Conservation (phyloP, 2,329 filamentous ascomycete species). For the Colletotrichum liaoningense region DNA sequence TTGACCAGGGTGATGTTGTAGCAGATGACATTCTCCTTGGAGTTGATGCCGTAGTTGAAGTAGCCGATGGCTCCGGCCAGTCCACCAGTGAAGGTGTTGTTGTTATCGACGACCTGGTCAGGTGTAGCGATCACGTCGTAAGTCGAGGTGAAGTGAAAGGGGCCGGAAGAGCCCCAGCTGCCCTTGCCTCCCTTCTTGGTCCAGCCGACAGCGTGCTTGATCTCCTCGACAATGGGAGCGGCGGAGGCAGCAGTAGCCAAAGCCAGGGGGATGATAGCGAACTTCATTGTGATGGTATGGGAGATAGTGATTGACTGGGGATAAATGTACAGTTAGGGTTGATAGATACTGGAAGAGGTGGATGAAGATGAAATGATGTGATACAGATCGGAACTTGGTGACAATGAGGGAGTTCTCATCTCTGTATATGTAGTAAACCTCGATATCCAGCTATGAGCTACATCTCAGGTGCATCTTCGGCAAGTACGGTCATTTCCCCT, state of each 20-base stretch:
- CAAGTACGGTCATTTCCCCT: not conserved
- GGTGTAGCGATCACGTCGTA: constrained; percentile 60
- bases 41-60: constrained; percentile 66
- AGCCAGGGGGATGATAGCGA: constrained; percentile 3
- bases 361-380: not conserved
- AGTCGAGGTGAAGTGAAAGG: constrained; percentile 59
- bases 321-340: not conserved
- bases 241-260: constrained; percentile 19
- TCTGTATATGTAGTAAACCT: not conserved
- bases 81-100: constrained; percentile 51
- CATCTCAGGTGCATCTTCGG: not conserved
- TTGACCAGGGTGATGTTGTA: constrained; percentile 62
- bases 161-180: constrained; percentile 27
- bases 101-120: constrained; percentile 59
- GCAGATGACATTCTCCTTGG: constrained; percentile 54
- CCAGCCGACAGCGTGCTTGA: constrained; percentile 21
- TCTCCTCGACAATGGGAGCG: constrained; percentile 11
- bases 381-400: not conserved
- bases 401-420: not conserved
- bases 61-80: constrained; percentile 56
- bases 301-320: not conserved
- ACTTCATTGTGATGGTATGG: constrained; percentile 9
- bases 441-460: not conserved
- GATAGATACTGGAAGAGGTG: not conserved
- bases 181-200: constrained; percentile 37